Evolutionary conservation across 306 rosid genomes (phyloP).

Genomic region (Prinsepia uniflora): DNA sequence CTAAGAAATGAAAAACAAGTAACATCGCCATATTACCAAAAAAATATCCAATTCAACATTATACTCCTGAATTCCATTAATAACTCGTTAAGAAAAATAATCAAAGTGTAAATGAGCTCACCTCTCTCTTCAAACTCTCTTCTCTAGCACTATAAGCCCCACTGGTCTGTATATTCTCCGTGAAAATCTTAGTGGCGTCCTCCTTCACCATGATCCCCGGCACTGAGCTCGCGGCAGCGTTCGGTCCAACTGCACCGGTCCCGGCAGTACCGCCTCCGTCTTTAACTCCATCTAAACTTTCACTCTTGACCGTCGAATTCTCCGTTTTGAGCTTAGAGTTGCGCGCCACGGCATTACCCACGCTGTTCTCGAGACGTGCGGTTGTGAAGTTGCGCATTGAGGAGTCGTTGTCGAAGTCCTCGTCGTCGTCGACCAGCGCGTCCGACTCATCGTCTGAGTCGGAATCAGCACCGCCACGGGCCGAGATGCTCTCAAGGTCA

Average conservation of each 20-base stretch:
- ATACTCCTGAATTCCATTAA: not conserved
- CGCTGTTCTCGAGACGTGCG: conserved; percentile 57
- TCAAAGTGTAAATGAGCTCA: conserved; percentile 1
- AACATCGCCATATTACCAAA: not conserved
- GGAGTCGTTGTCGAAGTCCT: conserved; percentile 69
- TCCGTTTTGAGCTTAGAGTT: conserved; percentile 68
- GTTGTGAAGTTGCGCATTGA: conserved; percentile 89
- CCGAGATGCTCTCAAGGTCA: conserved; percentile 95
- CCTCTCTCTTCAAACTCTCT: conserved; percentile 83
- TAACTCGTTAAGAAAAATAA: not conserved
- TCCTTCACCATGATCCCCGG: conserved; percentile 79
- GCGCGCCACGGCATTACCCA: conserved; percentile 38
- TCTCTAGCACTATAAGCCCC: conserved; percentile 96
- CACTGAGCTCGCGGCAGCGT: conserved; percentile 28
- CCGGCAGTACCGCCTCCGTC: conserved; percentile 42
- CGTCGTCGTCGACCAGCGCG: conserved; percentile 62
- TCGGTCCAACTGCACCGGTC: conserved; percentile 29
- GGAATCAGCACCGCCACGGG: conserved; percentile 69
- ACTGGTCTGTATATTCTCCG: conserved; percentile 89
- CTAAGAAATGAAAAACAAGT: conserved; percentile 27
- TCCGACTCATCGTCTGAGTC: conserved; percentile 88
- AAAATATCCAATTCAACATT: not conserved
- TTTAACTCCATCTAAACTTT: conserved; percentile 52
- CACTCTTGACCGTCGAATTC: conserved; percentile 53
- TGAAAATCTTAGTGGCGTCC: conserved; percentile 70